Base-by-base conservation (phyloP, 2,329 filamentous ascomycete species). In the Arthroderma uncinatum region DNA sequence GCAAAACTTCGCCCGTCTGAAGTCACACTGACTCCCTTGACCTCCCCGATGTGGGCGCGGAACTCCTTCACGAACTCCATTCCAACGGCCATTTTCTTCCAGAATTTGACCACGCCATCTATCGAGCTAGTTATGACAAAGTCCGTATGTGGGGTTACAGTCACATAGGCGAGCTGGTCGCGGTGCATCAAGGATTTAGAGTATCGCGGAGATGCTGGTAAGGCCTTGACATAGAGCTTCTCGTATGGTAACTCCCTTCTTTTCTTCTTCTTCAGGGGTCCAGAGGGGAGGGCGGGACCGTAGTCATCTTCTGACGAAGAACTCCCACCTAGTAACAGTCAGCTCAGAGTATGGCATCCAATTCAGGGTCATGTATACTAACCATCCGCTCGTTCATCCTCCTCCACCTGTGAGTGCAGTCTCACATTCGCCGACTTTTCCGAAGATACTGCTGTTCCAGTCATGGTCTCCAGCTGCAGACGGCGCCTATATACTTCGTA, bases 41-140 rank as follows among this genome's bases (percentile, higher is more conserved):
- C 89, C 67, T 94, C 89, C 54, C 89, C 88, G 58, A 81, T 79
- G 73, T 98, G 94, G 6, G 93, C 91, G 67, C 85, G 86, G 75
- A 95, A 98, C 74, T 98, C 91, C 74, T 98, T 98, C 55, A 97
- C 92, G 67, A 98, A 98, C 74, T 98, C 94, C 58, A 98, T 87
- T 0, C 89, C 89, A 34, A 88, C 84, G 1, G 83, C 85, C 62
- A 87, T 82, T 75, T 98, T 98, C 76, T 98, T 98, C 93, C 93
- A 98, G 71, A 98, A 98, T 72, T 98, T 98, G 64, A 97, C 92
- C 0, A 92, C 86, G n/a, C 94, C 94, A 68, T 98, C 93, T 44
- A 88, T 76, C 0, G 93, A 97, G 60, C 87, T 89, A 0, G 93
- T 98, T 61, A 98, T 93, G 37, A 98, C 78, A 68, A 98, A 98